Conservation (phyloP, 1,284 basidiomycete species). For the Microbotryum violaceum region DNA sequence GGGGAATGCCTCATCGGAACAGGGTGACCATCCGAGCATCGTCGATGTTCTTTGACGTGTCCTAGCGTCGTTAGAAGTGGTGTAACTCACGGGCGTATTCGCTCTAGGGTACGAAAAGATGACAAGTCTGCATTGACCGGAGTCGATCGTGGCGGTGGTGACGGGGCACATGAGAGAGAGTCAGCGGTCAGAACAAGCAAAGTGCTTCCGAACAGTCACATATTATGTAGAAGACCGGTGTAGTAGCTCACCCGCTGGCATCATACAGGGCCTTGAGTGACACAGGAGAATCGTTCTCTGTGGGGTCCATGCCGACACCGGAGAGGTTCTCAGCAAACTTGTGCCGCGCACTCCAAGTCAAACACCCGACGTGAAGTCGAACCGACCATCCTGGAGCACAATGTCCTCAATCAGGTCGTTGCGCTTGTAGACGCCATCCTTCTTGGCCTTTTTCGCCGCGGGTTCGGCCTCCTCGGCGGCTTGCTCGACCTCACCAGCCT, state of each 20-base stretch:
- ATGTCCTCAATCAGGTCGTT: conserved; percentile 71
- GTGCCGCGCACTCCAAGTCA: not conserved
- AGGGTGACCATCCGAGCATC: conserved; percentile 8
- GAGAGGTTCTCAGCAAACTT: too few relatives aligned
- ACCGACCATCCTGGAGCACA: conserved; percentile 51
- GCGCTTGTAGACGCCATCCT: conserved; percentile 38
- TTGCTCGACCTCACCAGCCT: not conserved
- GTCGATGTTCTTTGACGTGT: too few relatives aligned
- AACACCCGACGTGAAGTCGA: conserved; percentile 20
- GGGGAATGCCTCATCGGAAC: too few relatives aligned
- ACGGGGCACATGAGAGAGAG: not conserved
- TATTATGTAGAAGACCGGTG: not conserved
- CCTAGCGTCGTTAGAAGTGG: not conserved
- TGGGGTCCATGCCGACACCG: conserved; percentile 40
- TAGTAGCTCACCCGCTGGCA: conserved; percentile 61
- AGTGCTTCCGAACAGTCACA: too few relatives aligned
- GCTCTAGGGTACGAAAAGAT: conserved; percentile 59
- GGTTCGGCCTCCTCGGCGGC: conserved; percentile 17
- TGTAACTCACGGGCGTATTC: conserved; percentile 43
- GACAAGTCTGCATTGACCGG: conserved; percentile 54
- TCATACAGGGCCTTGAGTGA: conserved; percentile 47
- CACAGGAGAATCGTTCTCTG: conserved; percentile 41
- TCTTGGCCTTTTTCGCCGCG: conserved; percentile 19
- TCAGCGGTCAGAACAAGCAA: not conserved
- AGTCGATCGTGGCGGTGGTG: not conserved